phyloP scores from a whole-genome alignment of 2,329 filamentous ascomycete species.

The Mycosphaerelloides madeirae region DNA sequence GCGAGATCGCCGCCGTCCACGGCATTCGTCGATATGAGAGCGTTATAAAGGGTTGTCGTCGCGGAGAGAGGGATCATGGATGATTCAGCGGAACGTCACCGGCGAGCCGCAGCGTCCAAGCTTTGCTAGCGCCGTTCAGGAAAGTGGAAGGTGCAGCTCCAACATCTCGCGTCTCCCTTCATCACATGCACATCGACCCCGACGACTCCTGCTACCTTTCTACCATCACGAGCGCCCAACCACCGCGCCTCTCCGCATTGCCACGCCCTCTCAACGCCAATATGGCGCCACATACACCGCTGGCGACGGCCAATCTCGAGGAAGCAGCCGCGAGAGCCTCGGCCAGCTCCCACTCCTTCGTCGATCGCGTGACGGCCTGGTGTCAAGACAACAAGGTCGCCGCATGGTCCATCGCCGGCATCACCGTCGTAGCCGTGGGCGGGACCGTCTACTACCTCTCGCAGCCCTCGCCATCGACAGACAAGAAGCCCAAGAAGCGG shows the following conservation, averaged over 20 bases:
- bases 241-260: constrained; percentile 4
- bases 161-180: not conserved
- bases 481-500: constrained; percentile 81
- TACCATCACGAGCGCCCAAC: constrained; percentile 4
- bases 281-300: constrained; percentile 11
- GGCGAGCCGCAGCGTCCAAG: too few relatives aligned
- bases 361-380: constrained; percentile 89
- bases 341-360: constrained; percentile 62
- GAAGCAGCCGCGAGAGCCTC: constrained; percentile 29
- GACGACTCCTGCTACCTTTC: not conserved
- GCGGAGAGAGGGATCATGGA: too few relatives aligned
- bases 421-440: constrained; percentile 85
- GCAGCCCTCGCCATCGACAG: constrained; percentile 42
- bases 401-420: constrained; percentile 93
- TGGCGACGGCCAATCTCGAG: constrained; percentile 13
- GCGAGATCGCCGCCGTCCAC: too few relatives aligned
- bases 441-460: constrained; percentile 88
- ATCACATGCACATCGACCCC: too few relatives aligned
- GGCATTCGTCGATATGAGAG: not conserved
- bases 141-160: constrained; percentile 1
- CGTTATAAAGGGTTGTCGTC: too few relatives aligned
- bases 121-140: not conserved
- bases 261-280: constrained; percentile 12
- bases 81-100: too few relatives aligned
- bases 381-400: constrained; percentile 91